phyloP scores from a whole-genome alignment of 2,329 filamentous ascomycete species.

The Thielaviopsis ethacetica region DNA sequence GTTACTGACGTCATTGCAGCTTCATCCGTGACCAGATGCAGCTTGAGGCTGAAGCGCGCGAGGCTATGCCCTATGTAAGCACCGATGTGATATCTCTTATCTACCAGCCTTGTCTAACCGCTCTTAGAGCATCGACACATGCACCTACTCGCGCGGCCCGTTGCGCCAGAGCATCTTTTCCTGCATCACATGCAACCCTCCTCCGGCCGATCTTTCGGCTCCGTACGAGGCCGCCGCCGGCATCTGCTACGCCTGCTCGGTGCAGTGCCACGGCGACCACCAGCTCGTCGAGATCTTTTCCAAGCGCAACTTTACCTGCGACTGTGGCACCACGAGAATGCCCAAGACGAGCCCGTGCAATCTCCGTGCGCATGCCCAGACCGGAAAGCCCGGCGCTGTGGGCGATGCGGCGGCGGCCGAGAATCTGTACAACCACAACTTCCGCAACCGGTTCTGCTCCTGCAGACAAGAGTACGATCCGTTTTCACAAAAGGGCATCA shows the following conservation, averaged over 20 bases:
- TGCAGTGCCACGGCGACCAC: slow-evolving; percentile 93
- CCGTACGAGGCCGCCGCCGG: slow-evolving; percentile 54
- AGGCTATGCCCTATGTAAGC: slow-evolving; percentile 79
- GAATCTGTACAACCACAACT: slow-evolving; percentile 95
- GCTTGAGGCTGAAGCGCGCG: slow-evolving; percentile 86
- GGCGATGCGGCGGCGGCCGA: slow-evolving; percentile 54
- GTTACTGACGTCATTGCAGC: slow-evolving; percentile 25
- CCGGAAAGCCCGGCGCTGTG: slow-evolving; percentile 58
- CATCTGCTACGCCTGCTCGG: slow-evolving; percentile 91
- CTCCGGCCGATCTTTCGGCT: slow-evolving; percentile 39
- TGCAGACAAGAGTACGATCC: slow-evolving; percentile 81
- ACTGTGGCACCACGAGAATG: slow-evolving; percentile 80
- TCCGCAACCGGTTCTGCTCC: slow-evolving; percentile 78
- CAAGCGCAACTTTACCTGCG: slow-evolving; percentile 90
- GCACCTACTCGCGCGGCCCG: slow-evolving; percentile 77
- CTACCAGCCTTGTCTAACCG: not conserved
- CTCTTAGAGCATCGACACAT: slow-evolving; percentile 75
- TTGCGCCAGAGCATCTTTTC: slow-evolving; percentile 82
- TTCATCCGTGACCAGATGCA: slow-evolving; percentile 82
- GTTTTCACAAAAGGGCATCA: slow-evolving; percentile 79
- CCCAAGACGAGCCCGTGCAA: slow-evolving; percentile 55
- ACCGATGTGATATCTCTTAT: too few relatives aligned
- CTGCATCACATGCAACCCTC: slow-evolving; percentile 83
- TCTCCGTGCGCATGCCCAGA: slow-evolving; percentile 55
- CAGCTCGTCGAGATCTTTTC: slow-evolving; percentile 87